Evolutionary conservation across 78 protist genomes (phyloP).

Genomic region (Abeoforma whisleri): DNA sequence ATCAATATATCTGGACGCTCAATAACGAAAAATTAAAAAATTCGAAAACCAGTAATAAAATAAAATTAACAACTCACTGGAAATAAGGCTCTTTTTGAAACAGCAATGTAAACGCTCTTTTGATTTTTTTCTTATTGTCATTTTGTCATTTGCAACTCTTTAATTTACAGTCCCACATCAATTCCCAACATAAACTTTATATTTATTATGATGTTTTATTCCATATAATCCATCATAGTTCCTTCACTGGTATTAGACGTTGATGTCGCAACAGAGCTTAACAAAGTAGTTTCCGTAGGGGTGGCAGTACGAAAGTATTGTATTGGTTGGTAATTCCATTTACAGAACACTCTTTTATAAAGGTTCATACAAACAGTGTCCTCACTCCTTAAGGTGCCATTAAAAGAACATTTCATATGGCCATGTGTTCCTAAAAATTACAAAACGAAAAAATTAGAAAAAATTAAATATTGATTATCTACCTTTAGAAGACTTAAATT

Average conservation of each 20-base stretch:
- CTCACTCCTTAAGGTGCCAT: constrained; percentile 57
- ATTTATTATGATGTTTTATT: no score
- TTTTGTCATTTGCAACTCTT: no score
- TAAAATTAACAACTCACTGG: no score
- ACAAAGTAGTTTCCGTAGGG: not conserved
- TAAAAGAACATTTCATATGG: constrained; percentile 76
- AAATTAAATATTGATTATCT: not conserved
- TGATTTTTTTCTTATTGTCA: no score
- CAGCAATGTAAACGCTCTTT: no score
- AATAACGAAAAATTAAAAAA: no score
- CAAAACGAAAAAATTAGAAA: not conserved
- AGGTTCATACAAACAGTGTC: constrained; percentile 91
- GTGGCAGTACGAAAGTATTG: not conserved
- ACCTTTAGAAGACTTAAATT: constrained; percentile 13
- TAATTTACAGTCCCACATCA: no score
- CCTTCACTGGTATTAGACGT: not conserved
- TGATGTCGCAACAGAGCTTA: not conserved
- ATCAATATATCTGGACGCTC: no score
- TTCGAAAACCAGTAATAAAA: no score
- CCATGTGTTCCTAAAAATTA: constrained; percentile 81
- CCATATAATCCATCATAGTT: not conserved
- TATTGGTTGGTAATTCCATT: constrained; percentile 33
- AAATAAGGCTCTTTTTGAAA: no score
- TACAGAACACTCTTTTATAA: constrained; percentile 94
- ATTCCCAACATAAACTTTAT: no score